A percentile compares a stretch with the other conserved stretches of the same genome.
phyloP scores from a whole-genome alignment of 371 early-diverging fungal genomes.

The Neoconidiobolus thromboides region DNA sequence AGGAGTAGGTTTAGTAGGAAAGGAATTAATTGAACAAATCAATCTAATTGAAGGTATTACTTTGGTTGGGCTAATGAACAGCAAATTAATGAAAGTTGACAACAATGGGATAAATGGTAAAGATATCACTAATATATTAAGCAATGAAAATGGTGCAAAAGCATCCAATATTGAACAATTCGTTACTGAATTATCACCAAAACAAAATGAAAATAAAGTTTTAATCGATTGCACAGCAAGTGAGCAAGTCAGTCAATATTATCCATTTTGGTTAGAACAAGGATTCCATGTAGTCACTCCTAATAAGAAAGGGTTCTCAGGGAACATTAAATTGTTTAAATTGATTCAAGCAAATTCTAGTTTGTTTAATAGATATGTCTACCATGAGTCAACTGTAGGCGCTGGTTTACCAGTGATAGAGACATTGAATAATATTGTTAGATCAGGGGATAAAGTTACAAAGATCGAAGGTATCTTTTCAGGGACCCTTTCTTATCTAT shows the following conservation, averaged over 20 bases:
- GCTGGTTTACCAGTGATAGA: conserved; percentile 91
- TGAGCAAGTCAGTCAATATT: conserved; percentile 51
- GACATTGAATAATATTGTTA: conserved; percentile 73
- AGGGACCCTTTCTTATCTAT: conserved; percentile 88
- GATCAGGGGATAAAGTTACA: conserved; percentile 77
- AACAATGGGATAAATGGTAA: background rate
- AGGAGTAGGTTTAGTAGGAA: conserved; percentile 87
- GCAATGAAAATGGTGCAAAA: background rate
- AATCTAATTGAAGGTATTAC: background rate
- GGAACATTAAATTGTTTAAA: conserved; percentile 41
- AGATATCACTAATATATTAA: background rate
- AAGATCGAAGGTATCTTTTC: conserved; percentile 92
- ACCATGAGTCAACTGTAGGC: conserved; percentile 94
- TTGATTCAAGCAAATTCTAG: conserved; percentile 36
- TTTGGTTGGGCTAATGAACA: conserved; percentile 11
- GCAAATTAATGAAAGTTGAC: background rate
- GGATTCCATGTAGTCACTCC: conserved; percentile 87
- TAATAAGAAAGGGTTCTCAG: conserved; percentile 92
- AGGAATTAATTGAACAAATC: conserved; percentile 53
- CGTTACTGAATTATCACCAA: background rate
- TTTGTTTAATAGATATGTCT: conserved; percentile 23
- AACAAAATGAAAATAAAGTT: conserved; percentile 21
- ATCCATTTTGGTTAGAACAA: conserved; percentile 57
- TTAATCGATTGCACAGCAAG: conserved; percentile 87
- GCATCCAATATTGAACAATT: too few relatives aligned